Percentiles rank a stretch among this genome's conserved stretches.
These are phyloP conservation scores for Spatholobus suberectus DNA, from an alignment of 306 rosid genomes.

Conservation along the genomic window DNA sequence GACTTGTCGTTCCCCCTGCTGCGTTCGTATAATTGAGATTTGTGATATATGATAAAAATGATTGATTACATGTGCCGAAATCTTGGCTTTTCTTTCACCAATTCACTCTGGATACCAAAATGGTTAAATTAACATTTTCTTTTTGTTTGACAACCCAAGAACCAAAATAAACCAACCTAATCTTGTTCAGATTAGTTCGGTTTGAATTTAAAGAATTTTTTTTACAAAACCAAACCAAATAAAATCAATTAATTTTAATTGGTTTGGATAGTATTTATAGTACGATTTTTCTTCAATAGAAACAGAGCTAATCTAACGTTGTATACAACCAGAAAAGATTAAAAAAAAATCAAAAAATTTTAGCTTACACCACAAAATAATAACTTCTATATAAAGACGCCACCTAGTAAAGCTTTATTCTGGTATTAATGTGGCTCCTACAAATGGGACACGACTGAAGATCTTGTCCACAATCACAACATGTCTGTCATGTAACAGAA, in stretches of 20 bases:
- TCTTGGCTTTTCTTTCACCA: too few species aligned
- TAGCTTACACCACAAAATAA: neutral
- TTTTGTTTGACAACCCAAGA: neutral
- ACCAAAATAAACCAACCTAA: neutral
- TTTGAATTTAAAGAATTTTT: neutral
- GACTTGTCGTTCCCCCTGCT: too few species aligned
- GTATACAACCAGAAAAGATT: slow-evolving; percentile 15
- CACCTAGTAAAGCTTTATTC: slow-evolving; percentile 78
- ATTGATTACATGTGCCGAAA: too few species aligned
- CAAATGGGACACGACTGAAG: slow-evolving; percentile 91
- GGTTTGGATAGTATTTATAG: neutral
- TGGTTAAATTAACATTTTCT: neutral
- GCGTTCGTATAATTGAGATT: too few species aligned
- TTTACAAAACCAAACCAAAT: neutral
- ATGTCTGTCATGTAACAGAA: slow-evolving; percentile 67
- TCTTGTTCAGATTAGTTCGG: neutral
- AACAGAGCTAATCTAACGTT: neutral
- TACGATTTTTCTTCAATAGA: slow-evolving; percentile 8
- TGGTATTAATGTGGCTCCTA: slow-evolving; percentile 68
- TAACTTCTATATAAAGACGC: neutral
- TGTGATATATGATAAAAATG: too few species aligned
- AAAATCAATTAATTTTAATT: neutral
- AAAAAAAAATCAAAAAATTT: slow-evolving; percentile 54
- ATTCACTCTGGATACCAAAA: neutral
- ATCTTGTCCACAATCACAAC: slow-evolving; percentile 80